These are phyloP conservation scores for Ophiognomonia clavigignenti-juglandacearum DNA, from an alignment of 2,329 filamentous ascomycete species.

Conservation along the genomic window DNA sequence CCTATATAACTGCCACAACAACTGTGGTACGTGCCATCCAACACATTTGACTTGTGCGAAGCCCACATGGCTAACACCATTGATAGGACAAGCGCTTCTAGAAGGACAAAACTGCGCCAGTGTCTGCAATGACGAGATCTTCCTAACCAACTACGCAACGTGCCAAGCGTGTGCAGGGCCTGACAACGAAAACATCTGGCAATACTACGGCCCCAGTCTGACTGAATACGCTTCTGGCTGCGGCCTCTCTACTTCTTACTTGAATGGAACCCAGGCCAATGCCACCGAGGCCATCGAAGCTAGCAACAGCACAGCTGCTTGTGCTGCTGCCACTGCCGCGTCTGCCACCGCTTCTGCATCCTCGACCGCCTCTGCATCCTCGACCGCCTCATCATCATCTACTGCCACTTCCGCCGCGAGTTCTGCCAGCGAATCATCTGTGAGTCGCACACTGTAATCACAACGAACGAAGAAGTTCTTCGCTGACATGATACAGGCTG, in stretches of 20 bases:
- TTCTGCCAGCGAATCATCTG: no score
- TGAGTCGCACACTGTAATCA: no score
- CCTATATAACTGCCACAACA: conserved; percentile 38
- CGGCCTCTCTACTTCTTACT: conserved; percentile 21
- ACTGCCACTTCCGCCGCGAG: no score
- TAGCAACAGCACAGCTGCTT: conserved; percentile 6
- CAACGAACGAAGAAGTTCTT: no score
- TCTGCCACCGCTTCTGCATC: no score
- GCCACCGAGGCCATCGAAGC: conserved; percentile 17
- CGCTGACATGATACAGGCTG: no score
- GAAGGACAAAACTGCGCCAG: conserved; percentile 23
- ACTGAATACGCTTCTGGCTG: conserved; percentile 24
- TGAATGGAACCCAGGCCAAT: conserved; percentile 16
- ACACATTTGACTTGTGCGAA: neutral
- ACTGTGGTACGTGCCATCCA: conserved; percentile 30
- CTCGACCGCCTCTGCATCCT: no score
- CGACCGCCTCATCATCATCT: no score
- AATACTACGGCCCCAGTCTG: conserved; percentile 32
- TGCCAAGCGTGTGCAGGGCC: conserved; percentile 34
- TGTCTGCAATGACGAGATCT: conserved; percentile 32
- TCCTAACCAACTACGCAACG: conserved; percentile 32
- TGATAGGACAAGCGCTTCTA: conserved; percentile 29
- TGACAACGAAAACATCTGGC: conserved; percentile 37
- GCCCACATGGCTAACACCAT: neutral
- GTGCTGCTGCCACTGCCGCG: conserved; percentile 11